Evolutionary conservation across 1,139 yeast species (phyloP), one percentile per base, ranked within the genome.

Genomic region (Magnusiomyces tetraspermus): DNA sequence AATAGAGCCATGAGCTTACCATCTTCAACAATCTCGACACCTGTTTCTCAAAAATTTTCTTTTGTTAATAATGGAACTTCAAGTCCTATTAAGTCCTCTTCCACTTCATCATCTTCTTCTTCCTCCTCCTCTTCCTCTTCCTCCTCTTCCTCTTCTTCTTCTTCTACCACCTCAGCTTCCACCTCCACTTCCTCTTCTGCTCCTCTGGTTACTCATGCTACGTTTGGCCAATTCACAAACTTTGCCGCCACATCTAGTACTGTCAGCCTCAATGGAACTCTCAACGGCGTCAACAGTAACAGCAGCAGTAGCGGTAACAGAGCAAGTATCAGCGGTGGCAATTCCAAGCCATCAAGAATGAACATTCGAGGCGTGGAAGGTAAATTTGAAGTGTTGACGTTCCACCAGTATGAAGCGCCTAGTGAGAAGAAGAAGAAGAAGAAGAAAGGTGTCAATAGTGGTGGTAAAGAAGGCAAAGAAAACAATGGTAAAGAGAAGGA

Each of bases 331-430:
- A n/a, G n/a, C n/a, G n/a, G n/a, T n/a, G n/a, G n/a, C n/a, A n/a
- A n/a, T n/a, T n/a, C n/a, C n/a, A n/a, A n/a, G n/a, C n/a, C n/a
- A 15, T 17, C 38, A 15, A 15, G 21, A 45, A 45, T 30, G 48
- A 31, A 5, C 17, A 31, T 31, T 11, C 49, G 37, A 11, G 48
- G 51, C 23, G 42, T 38, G 6, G 42, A 38, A 38, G 55, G 55
- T 13, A 36, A 53, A 19, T 53, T 51, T 40, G 56, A 53, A 38
- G 54, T 51, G 11, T 41, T 53, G 43, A 53, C 56, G 15, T 53
- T 53, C 24, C 56, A 53, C 31, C 56, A 51, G 28, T 53, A 53
- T 31, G 56, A 53, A 44, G 48, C 41, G 48, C 54, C 52, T 2
- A 44, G 31, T 48, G 48, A n/a, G 53, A 57, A 33, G 48, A 52